Conservation (phyloP, 2,329 filamentous ascomycete genomes). For the Colletotrichum eremochloae region DNA sequence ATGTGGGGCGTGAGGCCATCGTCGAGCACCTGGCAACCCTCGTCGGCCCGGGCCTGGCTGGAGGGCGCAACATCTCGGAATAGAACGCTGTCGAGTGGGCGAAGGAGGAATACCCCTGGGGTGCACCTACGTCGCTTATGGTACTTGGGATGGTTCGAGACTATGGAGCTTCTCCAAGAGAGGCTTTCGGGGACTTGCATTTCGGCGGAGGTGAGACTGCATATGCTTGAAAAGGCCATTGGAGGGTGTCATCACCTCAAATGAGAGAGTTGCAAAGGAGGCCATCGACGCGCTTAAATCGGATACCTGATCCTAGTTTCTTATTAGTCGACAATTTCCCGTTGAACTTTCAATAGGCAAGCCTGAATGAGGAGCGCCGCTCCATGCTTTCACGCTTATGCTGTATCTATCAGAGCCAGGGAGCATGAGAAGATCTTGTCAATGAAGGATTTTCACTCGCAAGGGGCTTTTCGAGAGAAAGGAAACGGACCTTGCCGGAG, state of each 20-base stretch:
- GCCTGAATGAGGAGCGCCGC: too few species aligned
- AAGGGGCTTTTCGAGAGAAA: too few species aligned
- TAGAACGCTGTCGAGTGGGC: constrained; percentile 43
- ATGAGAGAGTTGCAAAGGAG: constrained; percentile 37
- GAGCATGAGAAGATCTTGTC: too few species aligned
- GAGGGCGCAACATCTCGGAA: constrained; percentile 35
- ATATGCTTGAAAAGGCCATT: constrained; percentile 47
- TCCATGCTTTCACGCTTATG: too few species aligned
- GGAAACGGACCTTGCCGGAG: too few species aligned
- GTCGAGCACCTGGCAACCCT: constrained; percentile 43
- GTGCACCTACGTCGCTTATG: constrained; percentile 40
- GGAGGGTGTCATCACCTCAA: constrained; percentile 46
- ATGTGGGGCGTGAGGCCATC: constrained; percentile 32
- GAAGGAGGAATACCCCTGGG: constrained; percentile 42
- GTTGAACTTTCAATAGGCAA: background rate
- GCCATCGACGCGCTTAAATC: background rate
- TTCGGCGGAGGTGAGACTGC: constrained; percentile 47
- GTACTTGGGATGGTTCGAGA: constrained; percentile 30
- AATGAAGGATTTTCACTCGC: too few species aligned
- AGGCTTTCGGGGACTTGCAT: constrained; percentile 46
- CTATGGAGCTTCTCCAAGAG: constrained; percentile 47
- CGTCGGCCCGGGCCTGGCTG: constrained; percentile 34
- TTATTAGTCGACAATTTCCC: too few species aligned
- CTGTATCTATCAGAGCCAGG: too few species aligned
- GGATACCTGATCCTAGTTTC: background rate